Base-by-base conservation (phyloP, 352 stramenopile genomes). In the Salisapilia sapeloensis region DNA sequence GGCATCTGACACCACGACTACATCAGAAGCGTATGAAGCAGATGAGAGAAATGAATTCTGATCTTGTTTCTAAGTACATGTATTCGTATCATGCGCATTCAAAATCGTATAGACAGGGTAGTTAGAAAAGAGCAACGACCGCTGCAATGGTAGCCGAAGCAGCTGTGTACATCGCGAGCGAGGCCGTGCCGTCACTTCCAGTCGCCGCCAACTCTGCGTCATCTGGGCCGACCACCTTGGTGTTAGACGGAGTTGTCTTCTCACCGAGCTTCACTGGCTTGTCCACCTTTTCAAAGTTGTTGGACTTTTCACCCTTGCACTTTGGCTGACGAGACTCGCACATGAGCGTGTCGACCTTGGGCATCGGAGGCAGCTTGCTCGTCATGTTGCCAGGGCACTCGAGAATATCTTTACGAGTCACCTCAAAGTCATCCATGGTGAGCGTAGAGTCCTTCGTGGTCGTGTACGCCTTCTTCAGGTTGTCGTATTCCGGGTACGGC, bases 401-500 rank as follows among this genome's bases (percentile, higher is more conserved):
- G 6, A 74, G 37, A 17, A 69, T 61, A 14, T 36, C 34, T 16
- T 40, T 41, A 15, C 58, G 55, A 33, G 24, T 36, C 21, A 61
- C 49, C 12, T 20, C 54, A 46, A 52, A 86, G 16, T 38, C 42
- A 15, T 54, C 39, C 24, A 46, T 21, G 24, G 26, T 74, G 14
- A 80, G 20, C 0, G 57, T 75, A 20, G 69, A 81, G n/a, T 46
- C 46, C 32, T 53, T 53, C 0, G 69, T 85, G 0, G 53, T 71
- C 4, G 61, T 76, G 59, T 79, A 87, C n/a, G 65, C 65, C 24
- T 52, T 54, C 43, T 80, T 78, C 22, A 87, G 54, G 45, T 70
- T 69, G 4, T 63, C 46, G 34, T 65, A 81, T 47, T 87, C 65
- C 4, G 72, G 72, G 38, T 84, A 82, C 13, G 61, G 61, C 25